Evolutionary conservation across 2,329 filamentous ascomycete genomes (phyloP), one percentile per base, ranked within the genome.

Genomic region (Venturia effusa): DNA sequence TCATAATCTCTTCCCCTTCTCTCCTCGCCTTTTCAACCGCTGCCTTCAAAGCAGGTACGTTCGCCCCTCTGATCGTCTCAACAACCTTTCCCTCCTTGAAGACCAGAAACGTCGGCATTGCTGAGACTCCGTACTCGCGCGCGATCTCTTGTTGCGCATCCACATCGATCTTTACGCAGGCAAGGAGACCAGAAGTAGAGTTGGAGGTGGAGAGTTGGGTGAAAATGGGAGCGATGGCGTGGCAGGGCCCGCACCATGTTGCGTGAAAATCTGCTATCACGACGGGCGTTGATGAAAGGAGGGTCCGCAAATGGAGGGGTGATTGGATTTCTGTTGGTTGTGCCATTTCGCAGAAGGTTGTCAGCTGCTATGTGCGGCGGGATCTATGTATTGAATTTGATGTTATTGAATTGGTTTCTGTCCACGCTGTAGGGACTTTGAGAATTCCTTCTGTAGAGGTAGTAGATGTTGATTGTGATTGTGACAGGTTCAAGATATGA

Each of bases 251-350:
- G 59, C 89, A 96, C 87, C 89, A 94, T 71, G 90, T 87, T 71
- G 92, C 90, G 71, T 90, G 93, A 81, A 97, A 97, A 78, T 96
- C 90, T 71, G 88, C 87, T 64, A 97, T 87, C 51, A 97, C 90
- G 66, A 96, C 84, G 68, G 84, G 85, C 40, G 89, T 92, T 64
- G 83, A 85, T 66, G 83, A 83, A 67, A 96, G 81, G 90, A 95
- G 70, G 17, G 69, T 68, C 67, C 68, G 73, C 66, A 76, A 70
- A 68, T 77, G 74, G 27, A 37, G 30, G 22, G 61, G 24, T 17
- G 61, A 62, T 22, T 22, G 55, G n/a, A 62, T 62, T 22, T n/a
- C 6, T 10, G 30, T 41, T 60, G 57, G 57, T 22, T 39, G 39
- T 60, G 57, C 10, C 57, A 60, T 60, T 60, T 34, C 24, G 19